Base-by-base conservation (phyloP, 108 stramenopile species). In the Bacterosira constricta region DNA sequence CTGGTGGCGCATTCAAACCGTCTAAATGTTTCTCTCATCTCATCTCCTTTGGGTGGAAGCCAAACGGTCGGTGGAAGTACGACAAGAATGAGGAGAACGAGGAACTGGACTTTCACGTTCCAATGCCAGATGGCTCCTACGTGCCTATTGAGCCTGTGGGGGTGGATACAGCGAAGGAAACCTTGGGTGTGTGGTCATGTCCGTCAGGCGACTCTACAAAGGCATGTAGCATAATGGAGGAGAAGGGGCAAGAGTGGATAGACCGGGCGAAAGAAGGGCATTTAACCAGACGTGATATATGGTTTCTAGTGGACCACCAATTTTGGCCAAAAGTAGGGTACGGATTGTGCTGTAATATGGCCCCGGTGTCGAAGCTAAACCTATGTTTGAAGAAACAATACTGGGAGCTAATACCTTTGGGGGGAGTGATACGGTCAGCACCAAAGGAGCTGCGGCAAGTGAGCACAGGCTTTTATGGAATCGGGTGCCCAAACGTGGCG, bases 1-100 rank as follows among this genome's bases (percentile, higher is more conserved):
- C 49, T 2, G 21, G 49, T 1, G 49, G 49, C 21, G 4, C 49
- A 10, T 21, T 50, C 23, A 50, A 50, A 21, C 49, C 49, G 1
- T 50, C 49, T 10, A 50, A 50, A 21, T 50, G 49, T 21, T 50
- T 50, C 49, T 50, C 10, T 50, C 50, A 65, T 26, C 47, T 65
- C 2, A 35, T 65, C 32, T 32, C 32, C 47, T 65, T 65, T 31
- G 6, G 15, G 3, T 56, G 66, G 54, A 32, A 42, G 15, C 35
- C 1, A 11, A 25, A 42, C 6, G 66, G 66, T 2, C 6, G 37
- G 1, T 68, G 66, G 39, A 6, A 3, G 11, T 53, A 66, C 34
- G 51, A 66, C 2, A 25, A 20, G 9, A 52, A 52, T 23, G 21
- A 51, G 4, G 35, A 6, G 23, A 23, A 9, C 0, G 1, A 21